These are phyloP conservation scores for Candida sakaeoensis DNA, from an alignment of 805 yeast species.

Conservation along the genomic window DNA sequence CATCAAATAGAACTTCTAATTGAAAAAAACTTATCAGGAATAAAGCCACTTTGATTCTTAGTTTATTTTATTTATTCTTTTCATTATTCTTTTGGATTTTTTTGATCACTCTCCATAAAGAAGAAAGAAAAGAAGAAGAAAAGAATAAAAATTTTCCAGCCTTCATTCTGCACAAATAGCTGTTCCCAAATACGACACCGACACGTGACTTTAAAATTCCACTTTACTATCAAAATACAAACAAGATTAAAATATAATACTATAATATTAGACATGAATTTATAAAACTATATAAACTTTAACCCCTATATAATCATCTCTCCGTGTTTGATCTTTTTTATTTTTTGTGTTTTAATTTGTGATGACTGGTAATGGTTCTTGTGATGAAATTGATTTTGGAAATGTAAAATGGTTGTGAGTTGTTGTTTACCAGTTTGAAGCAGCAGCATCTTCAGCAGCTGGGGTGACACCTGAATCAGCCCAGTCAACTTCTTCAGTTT, in stretches of 20 bases:
- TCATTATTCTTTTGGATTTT: slow-evolving; percentile 16
- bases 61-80: slow-evolving; percentile 12
- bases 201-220: no score
- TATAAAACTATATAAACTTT: slow-evolving; percentile 9
- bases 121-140: slow-evolving; percentile 13
- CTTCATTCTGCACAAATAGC: neutral
- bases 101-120: slow-evolving; percentile 24
- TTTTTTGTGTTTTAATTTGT: slow-evolving; percentile 1
- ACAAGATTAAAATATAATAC: slow-evolving; percentile 7
- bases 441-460: slow-evolving; percentile 76
- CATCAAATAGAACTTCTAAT: neutral
- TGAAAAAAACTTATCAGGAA: neutral
- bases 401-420: no score
- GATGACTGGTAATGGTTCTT: slow-evolving; percentile 3
- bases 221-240: no score
- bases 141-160: neutral
- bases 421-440: slow-evolving; percentile 42
- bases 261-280: slow-evolving; percentile 8
- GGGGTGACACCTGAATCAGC: slow-evolving; percentile 52
- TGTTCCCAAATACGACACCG: neutral
- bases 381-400: slow-evolving; percentile 8
- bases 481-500: slow-evolving; percentile 65
- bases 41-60: slow-evolving; percentile 5
- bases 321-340: neutral
- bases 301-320: slow-evolving; percentile 6